phyloP scores from a whole-genome alignment of 1,284 basidiomycete species.

The Cryptococcus neoformans region DNA sequence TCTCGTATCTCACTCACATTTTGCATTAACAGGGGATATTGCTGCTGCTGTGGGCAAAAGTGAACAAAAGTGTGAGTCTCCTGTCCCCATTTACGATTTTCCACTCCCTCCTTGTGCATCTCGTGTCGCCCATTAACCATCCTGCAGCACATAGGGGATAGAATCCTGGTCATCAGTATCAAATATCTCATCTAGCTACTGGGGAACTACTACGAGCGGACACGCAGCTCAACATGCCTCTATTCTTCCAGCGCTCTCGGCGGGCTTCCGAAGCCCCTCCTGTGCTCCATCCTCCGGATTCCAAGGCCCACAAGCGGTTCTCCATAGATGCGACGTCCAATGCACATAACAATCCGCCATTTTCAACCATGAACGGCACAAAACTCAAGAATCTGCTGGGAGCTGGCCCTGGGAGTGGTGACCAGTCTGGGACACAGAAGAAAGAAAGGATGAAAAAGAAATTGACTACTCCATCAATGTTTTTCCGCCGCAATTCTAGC shows the following conservation, averaged over 20 bases:
- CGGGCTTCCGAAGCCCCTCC: constrained; percentile 16
- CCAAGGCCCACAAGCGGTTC: constrained; percentile 8
- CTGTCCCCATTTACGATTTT: no score
- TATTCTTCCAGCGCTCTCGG: not conserved
- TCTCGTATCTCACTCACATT: not conserved
- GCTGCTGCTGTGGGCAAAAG: not conserved
- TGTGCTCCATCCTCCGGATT: not conserved
- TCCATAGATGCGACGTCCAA: constrained; percentile 7
- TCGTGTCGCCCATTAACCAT: no score
- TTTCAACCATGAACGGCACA: constrained; percentile 2
- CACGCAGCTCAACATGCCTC: no score
- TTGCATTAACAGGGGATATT: constrained; percentile 20
- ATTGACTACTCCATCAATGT: constrained; percentile 16
- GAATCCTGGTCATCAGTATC: no score
- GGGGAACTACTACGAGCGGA: no score
- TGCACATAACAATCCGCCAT: not conserved
- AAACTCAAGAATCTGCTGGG: constrained; percentile 22
- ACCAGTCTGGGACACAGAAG: constrained; percentile 6
- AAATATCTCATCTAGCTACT: no score
- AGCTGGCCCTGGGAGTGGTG: constrained; percentile 1
- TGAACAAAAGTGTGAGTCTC: no score
- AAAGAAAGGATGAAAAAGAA: constrained; percentile 8
- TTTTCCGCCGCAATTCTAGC: constrained; percentile 6
- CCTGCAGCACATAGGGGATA: no score
- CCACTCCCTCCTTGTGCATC: no score